phyloP scores from a whole-genome alignment of 257 asterid species.

The Nicotiana noctiflora region DNA sequence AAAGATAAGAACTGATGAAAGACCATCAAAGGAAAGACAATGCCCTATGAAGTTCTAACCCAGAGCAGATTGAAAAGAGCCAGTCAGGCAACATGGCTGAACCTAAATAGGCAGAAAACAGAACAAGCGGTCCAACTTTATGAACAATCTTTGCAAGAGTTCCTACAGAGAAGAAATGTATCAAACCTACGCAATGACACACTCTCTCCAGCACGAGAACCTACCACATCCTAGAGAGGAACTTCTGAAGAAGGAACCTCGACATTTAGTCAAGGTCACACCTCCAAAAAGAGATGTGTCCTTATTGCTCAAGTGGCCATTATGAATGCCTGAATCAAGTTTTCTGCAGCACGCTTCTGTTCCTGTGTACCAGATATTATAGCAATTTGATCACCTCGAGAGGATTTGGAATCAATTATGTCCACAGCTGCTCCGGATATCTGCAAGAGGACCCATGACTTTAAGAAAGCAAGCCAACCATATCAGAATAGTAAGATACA shows the following conservation, averaged over 20 bases:
- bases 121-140: slow-evolving; percentile 23
- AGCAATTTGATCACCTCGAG: slow-evolving; percentile 88
- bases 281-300: slow-evolving; percentile 23
- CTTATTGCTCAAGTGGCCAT: slow-evolving; percentile 61
- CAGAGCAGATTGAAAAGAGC: slow-evolving; percentile 30
- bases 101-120: slow-evolving; percentile 25
- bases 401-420: slow-evolving; percentile 66
- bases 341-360: slow-evolving; percentile 90
- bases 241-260: slow-evolving; percentile 18
- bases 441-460: slow-evolving; percentile 46
- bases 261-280: slow-evolving; percentile 16
- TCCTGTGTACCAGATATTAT: slow-evolving; percentile 78
- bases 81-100: slow-evolving; percentile 33
- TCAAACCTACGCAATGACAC: slow-evolving; percentile 26
- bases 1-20: slow-evolving; percentile 16
- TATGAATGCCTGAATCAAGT: slow-evolving; percentile 89
- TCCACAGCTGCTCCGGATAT: slow-evolving; percentile 90
- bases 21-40: slow-evolving; percentile 34
- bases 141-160: slow-evolving; percentile 25
- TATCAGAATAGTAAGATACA: background rate
- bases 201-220: slow-evolving; percentile 25
- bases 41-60: slow-evolving; percentile 33
- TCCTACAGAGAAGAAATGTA: slow-evolving; percentile 40
- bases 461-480: slow-evolving; percentile 6
- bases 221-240: slow-evolving; percentile 40